These are phyloP conservation scores for Halophytophthora polymorphica DNA, from an alignment of 352 stramenopile genomes.

Conservation along the genomic window DNA sequence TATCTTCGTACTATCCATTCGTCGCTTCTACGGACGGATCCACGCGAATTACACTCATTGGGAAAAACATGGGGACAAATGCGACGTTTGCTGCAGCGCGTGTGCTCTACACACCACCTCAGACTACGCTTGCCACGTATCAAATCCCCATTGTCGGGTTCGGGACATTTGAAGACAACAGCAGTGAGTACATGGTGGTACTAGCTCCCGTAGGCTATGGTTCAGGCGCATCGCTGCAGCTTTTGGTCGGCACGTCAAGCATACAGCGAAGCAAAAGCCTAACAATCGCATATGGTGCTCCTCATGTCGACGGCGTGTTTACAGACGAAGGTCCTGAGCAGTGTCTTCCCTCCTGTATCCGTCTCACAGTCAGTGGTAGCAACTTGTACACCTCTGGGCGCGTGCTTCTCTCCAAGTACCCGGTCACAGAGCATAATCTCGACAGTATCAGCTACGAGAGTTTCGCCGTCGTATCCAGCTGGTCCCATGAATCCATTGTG, in stretches of 20 bases:
- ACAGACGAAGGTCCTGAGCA: conserved; percentile 55
- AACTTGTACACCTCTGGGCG: conserved; percentile 49
- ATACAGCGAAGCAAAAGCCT: conserved; percentile 35
- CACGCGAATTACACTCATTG: conserved; percentile 44
- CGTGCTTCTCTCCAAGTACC: conserved; percentile 39
- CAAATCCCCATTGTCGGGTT: conserved; percentile 39
- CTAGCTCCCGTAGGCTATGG: conserved; percentile 42
- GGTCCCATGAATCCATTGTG: conserved; percentile 41
- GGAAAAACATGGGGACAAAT: conserved; percentile 46
- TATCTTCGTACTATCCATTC: conserved; percentile 18
- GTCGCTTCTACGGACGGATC: conserved; percentile 42
- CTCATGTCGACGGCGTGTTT: conserved; percentile 50
- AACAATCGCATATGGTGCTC: conserved; percentile 33
- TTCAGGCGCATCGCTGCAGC: conserved; percentile 25
- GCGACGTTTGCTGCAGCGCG: conserved; percentile 34
- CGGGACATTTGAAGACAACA: conserved; percentile 24
- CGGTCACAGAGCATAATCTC: conserved; percentile 22
- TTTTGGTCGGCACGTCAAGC: conserved; percentile 36
- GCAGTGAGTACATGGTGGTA: conserved; percentile 39
- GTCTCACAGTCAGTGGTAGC: conserved; percentile 44
- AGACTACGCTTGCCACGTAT: conserved; percentile 26
- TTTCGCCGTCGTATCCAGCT: conserved; percentile 20
- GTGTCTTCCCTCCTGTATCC: conserved; percentile 44
- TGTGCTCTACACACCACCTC: conserved; percentile 44
- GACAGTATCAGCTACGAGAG: conserved; percentile 20